Evolutionary conservation across 2,329 filamentous ascomycete genomes (phyloP).

Genomic region (Ophiostoma piceae): DNA sequence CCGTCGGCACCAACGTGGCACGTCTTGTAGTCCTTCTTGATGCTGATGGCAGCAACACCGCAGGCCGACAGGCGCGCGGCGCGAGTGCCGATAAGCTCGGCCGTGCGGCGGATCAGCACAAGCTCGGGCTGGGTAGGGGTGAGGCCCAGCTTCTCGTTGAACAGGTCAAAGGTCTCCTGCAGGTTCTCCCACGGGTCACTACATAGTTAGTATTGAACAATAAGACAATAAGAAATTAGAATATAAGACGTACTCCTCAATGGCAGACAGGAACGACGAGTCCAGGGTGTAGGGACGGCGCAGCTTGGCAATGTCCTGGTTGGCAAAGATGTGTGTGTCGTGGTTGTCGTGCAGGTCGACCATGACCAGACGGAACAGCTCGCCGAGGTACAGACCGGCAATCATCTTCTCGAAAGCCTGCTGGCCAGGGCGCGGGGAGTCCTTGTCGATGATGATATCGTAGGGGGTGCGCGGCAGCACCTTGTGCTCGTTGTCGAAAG

Average conservation of each 20-base stretch:
- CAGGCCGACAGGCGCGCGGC: conserved; percentile 89
- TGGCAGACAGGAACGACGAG: conserved; percentile 84
- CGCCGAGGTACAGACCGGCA: conserved; percentile 86
- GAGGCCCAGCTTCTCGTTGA: conserved; percentile 70
- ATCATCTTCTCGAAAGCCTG: conserved; percentile 99
- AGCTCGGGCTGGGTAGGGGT: conserved; percentile 69
- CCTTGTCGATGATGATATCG: conserved; percentile 80
- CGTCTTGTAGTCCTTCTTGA: conserved; percentile 82
- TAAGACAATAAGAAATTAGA: background rate
- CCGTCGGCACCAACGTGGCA: conserved; percentile 97
- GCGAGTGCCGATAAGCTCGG: conserved; percentile 91
- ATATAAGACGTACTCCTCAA: conserved; percentile 67
- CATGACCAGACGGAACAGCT: conserved; percentile 85
- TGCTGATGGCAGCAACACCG: conserved; percentile 92
- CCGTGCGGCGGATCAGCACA: conserved; percentile 79
- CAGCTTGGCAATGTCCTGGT: conserved; percentile 73
- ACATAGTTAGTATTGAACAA: background rate
- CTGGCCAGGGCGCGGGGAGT: conserved; percentile 87
- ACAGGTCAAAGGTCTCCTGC: conserved; percentile 77
- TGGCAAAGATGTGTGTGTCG: conserved; percentile 70
- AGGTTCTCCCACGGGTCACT: conserved; percentile 95
- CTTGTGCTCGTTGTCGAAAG: conserved; percentile 89
- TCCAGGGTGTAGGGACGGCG: conserved; percentile 86
- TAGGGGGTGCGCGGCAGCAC: conserved; percentile 82
- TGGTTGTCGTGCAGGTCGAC: conserved; percentile 79